phyloP scores from a whole-genome alignment of 2,329 filamentous ascomycete species.

The Aspergillus sp. region DNA sequence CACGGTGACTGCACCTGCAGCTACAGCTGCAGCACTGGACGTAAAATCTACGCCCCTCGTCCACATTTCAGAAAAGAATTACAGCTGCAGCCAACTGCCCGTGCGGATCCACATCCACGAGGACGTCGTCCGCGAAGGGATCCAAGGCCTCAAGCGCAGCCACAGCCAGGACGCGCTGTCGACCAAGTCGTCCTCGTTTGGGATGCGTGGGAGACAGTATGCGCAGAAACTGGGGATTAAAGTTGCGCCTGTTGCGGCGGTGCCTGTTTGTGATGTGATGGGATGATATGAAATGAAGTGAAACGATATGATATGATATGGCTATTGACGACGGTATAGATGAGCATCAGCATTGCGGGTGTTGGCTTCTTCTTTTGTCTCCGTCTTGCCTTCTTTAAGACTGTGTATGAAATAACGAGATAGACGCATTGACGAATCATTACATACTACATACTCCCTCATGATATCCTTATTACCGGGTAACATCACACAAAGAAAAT shows the following conservation, averaged over 20 bases:
- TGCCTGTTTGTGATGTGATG: neutral
- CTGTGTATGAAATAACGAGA: too few species aligned
- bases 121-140: neutral
- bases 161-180: neutral
- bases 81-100: slow-evolving; percentile 1
- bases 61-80: neutral
- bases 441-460: neutral
- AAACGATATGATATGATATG: too few species aligned
- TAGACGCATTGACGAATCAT: neutral
- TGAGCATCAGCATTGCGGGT: neutral
- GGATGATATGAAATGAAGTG: neutral
- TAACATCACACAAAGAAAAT: neutral
- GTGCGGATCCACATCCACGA: neutral
- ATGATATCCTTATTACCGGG: neutral
- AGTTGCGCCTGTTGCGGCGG: neutral
- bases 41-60: neutral
- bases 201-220: neutral
- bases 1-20: too few species aligned
- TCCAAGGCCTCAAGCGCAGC: neutral
- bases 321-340: neutral
- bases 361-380: neutral
- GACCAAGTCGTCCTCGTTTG: neutral
- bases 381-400: too few species aligned
- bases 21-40: neutral
- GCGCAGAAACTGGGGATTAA: neutral